Evolutionary conservation across 805 yeast genomes (phyloP).

Genomic region (Blastobotrys peoriensis): DNA sequence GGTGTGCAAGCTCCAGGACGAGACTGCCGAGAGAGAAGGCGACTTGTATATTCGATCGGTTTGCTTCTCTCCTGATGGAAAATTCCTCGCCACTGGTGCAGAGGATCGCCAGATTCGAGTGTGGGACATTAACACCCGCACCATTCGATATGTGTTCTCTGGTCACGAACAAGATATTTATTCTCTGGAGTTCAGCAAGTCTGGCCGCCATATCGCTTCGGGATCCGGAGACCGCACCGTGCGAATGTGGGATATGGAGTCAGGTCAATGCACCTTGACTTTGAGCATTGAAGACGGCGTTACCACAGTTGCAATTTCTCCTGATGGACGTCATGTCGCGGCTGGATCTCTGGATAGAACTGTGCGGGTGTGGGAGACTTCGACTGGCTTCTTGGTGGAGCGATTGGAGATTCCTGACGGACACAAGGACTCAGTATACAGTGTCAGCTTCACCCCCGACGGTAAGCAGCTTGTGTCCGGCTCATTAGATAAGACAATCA

Average conservation of each 20-base stretch:
- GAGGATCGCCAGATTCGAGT: conserved; percentile 74
- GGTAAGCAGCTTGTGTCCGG: conserved; percentile 93
- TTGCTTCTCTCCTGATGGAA: conserved; percentile 93
- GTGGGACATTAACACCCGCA: conserved; percentile 88
- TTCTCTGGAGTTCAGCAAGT: conserved; percentile 90
- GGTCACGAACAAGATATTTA: conserved; percentile 98
- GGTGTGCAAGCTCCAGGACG: conserved; percentile 82
- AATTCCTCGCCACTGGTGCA: conserved; percentile 89
- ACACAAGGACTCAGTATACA: conserved; percentile 92
- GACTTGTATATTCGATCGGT: conserved; percentile 93
- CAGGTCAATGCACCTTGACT: conserved; percentile 84
- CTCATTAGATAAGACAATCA: conserved; percentile 90
- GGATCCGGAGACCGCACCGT: conserved; percentile 97
- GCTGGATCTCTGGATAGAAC: conserved; percentile 95
- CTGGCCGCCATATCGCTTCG: conserved; percentile 86
- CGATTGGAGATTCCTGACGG: conserved; percentile 92
- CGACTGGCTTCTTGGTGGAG: conserved; percentile 86
- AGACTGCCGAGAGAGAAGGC: conserved; percentile 60
- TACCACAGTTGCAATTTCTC: conserved; percentile 94
- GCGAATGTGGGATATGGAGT: conserved; percentile 89
- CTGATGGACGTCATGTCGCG: conserved; percentile 89
- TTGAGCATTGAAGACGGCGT: conserved; percentile 95
- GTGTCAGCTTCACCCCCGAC: conserved; percentile 86
- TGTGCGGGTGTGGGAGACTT: conserved; percentile 95
- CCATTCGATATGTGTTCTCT: conserved; percentile 68